Conservation (phyloP, 2,329 filamentous ascomycete genomes). For the Teratosphaeria nubilosa region DNA sequence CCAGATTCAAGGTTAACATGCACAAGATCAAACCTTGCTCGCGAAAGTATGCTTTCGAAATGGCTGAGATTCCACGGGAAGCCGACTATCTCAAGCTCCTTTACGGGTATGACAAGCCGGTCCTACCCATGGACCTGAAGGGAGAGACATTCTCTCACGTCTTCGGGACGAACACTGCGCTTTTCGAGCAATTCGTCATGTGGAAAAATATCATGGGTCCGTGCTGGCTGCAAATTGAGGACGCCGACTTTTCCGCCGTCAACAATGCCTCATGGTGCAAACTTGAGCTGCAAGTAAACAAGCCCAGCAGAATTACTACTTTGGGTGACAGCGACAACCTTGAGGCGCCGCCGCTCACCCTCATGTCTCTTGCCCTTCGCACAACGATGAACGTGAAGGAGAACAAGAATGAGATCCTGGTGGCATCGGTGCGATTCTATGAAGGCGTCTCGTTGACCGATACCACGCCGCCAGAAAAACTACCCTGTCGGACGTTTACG, state of each 20-base stretch:
- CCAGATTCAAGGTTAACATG: slow-evolving; percentile 70
- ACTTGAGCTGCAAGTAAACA: slow-evolving; percentile 72
- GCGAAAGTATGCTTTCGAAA: slow-evolving; percentile 91
- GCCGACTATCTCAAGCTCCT: slow-evolving; percentile 89
- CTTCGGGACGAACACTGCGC: slow-evolving; percentile 83
- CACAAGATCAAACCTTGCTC: slow-evolving; percentile 88
- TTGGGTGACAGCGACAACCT: slow-evolving; percentile 69
- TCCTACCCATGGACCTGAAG: slow-evolving; percentile 56
- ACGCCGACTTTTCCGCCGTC: slow-evolving; percentile 70
- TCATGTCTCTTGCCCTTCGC: slow-evolving; percentile 91
- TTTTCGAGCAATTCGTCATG: slow-evolving; percentile 96
- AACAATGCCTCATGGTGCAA: slow-evolving; percentile 97
- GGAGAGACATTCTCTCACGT: slow-evolving; percentile 91
- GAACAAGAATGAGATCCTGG: slow-evolving; percentile 92
- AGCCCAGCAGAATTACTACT: slow-evolving; percentile 64
- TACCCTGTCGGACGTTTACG: slow-evolving; percentile 85
- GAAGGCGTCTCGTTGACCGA: slow-evolving; percentile 81
- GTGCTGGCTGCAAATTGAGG: slow-evolving; percentile 88
- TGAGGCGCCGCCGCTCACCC: slow-evolving; percentile 74
- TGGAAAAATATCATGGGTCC: slow-evolving; percentile 99
- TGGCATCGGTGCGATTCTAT: slow-evolving; percentile 86
- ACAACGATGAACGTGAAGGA: slow-evolving; percentile 82
- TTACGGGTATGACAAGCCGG: slow-evolving; percentile 81
- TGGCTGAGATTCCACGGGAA: slow-evolving; percentile 77
- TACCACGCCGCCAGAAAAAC: slow-evolving; percentile 76